Percentiles rank a stretch among this genome's conserved stretches.
phyloP scores from a whole-genome alignment of 2,329 filamentous ascomycete species.

The Exophiala oligosperma region DNA sequence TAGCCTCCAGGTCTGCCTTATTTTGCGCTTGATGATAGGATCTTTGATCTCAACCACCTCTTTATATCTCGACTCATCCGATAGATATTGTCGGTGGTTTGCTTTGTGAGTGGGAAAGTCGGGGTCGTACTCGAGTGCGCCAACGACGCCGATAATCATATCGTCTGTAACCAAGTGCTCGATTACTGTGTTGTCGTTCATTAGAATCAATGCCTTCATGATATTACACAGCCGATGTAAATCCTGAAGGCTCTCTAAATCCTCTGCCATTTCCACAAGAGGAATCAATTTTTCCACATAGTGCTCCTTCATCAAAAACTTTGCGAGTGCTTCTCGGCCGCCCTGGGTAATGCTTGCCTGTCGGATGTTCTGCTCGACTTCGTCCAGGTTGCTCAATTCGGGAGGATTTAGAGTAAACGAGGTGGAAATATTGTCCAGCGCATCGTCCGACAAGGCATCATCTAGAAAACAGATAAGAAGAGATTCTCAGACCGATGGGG shows the following conservation, averaged over 20 bases:
- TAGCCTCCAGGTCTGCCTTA: constrained; percentile 91
- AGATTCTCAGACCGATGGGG: not conserved
- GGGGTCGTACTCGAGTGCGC: constrained; percentile 94
- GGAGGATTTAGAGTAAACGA: constrained; percentile 74
- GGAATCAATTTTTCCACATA: constrained; percentile 87
- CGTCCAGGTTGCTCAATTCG: constrained; percentile 76
- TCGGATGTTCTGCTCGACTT: constrained; percentile 84
- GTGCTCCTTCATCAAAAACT: constrained; percentile 80
- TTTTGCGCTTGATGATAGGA: constrained; percentile 77
- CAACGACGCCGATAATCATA: constrained; percentile 86
- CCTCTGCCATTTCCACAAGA: constrained; percentile 83
- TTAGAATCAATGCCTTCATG: constrained; percentile 91
- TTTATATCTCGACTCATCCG: constrained; percentile 86
- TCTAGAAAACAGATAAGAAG: constrained; percentile 51
- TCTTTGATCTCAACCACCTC: constrained; percentile 94
- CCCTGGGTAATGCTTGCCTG: constrained; percentile 70
- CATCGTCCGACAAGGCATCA: constrained; percentile 85
- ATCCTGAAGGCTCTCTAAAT: constrained; percentile 82
- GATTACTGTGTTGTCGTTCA: constrained; percentile 94
- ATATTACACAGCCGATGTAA: constrained; percentile 94
- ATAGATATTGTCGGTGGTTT: constrained; percentile 91
- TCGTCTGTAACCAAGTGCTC: constrained; percentile 90
- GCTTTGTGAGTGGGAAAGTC: constrained; percentile 98
- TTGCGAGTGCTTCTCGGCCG: constrained; percentile 82
- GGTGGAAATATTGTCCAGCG: constrained; percentile 68